Evolutionary conservation across 495 filamentous ascomycete species (phyloP).

Genomic region (Lophiotrema nucula): DNA sequence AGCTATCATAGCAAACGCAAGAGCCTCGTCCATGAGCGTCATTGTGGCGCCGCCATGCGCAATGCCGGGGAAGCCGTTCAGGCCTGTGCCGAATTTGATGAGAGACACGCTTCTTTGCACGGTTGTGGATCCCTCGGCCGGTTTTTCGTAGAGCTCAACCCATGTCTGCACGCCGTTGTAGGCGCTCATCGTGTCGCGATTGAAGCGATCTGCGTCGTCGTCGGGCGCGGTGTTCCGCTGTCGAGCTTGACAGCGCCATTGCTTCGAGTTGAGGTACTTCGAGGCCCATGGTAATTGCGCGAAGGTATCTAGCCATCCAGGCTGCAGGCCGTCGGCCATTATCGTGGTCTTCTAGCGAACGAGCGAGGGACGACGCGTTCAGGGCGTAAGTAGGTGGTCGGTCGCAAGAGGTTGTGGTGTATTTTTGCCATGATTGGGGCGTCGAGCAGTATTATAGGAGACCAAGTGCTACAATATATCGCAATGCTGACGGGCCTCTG

Average conservation of each 20-base stretch:
- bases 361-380: too few species aligned
- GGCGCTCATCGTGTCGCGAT: constrained; percentile 13
- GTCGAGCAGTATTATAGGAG: too few species aligned
- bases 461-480: too few species aligned
- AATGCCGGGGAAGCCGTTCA: constrained; percentile 24
- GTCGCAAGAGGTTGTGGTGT: too few species aligned
- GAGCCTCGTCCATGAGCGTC: constrained; percentile 29
- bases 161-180: constrained; percentile 13
- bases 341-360: too few species aligned
- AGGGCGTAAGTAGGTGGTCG: too few species aligned
- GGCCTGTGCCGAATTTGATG: constrained; percentile 6
- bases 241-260: constrained; percentile 3
- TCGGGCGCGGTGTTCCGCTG: constrained; percentile 1
- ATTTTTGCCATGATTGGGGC: too few species aligned
- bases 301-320: constrained; percentile 13
- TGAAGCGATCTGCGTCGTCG: constrained; percentile 1
- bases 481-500: too few species aligned
- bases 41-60: constrained; percentile 22
- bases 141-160: constrained; percentile 17
- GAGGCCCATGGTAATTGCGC: constrained; percentile 21
- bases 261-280: constrained; percentile 8
- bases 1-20: constrained; percentile 18
- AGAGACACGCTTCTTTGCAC: constrained; percentile 10
- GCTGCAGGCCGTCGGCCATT: too few species aligned
- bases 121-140: not conserved